phyloP scores from a whole-genome alignment of 2,329 filamentous ascomycete genomes.

The Aspergillus calidoustus region DNA sequence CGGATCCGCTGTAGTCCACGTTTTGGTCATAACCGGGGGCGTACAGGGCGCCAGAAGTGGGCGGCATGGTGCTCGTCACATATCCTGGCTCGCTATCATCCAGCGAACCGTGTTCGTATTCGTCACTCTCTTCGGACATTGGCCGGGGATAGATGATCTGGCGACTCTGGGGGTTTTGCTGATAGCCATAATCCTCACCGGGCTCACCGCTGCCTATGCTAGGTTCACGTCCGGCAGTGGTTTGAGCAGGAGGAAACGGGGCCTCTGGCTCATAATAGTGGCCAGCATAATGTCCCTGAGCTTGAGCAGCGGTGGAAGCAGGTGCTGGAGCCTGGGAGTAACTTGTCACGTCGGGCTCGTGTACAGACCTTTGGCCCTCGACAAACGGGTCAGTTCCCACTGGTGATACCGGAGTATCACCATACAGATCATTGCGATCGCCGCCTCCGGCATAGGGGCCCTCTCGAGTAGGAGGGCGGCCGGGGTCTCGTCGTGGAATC shows the following conservation, averaged over 20 bases:
- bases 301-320: slow-evolving; percentile 38
- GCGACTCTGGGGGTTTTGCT: slow-evolving; percentile 64
- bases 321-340: slow-evolving; percentile 31
- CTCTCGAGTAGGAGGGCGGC: slow-evolving; percentile 52
- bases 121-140: slow-evolving; percentile 57
- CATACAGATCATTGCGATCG: slow-evolving; percentile 51
- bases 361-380: slow-evolving; percentile 44
- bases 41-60: slow-evolving; percentile 33
- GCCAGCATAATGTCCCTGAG: slow-evolving; percentile 33
- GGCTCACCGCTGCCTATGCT: slow-evolving; percentile 61
- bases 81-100: slow-evolving; percentile 52
- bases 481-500: slow-evolving; percentile 58
- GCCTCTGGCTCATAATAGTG: slow-evolving; percentile 47
- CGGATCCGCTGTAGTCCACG: slow-evolving; percentile 69
- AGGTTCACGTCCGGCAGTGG: slow-evolving; percentile 52
- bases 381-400: slow-evolving; percentile 67
- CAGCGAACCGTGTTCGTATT: slow-evolving; percentile 55
- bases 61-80: slow-evolving; percentile 28
- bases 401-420: slow-evolving; percentile 54
- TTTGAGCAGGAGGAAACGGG: slow-evolving; percentile 37
- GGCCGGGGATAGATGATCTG: slow-evolving; percentile 60
- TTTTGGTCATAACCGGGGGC: slow-evolving; percentile 37
- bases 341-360: slow-evolving; percentile 15
- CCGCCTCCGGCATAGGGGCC: slow-evolving; percentile 46
- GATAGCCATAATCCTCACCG: slow-evolving; percentile 68